Base-by-base conservation (phyloP, 352 stramenopile species). In the Phytophthora pini region DNA sequence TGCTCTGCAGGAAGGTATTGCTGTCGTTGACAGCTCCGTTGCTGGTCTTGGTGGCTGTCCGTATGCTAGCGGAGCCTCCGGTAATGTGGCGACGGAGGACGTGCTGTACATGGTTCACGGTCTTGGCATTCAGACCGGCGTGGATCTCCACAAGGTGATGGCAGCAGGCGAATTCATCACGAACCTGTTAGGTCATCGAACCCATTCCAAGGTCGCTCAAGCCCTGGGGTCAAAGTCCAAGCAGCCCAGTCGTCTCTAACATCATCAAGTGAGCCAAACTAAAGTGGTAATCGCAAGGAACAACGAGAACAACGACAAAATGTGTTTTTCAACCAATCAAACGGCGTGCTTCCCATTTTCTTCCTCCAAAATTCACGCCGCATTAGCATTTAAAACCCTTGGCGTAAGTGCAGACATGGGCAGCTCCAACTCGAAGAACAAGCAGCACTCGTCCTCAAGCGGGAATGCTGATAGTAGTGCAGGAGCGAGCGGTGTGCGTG, bases 101-200 rank as follows among this genome's bases (percentile, higher is more conserved):
- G 92, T 99, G 43, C 80, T 99, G 6, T 99, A 99, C 80, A 99
- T 99, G 96, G 68, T 99, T 32, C 74, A 99, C 50, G 96, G 97
- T 11, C 78, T 99, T 41, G 95, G 96, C 34, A 93, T 99, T 32
- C 65, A 80, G n/a, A 99, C 96, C 10, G 96, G 95, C 40, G 90
- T 99, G 15, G 87, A 99, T 74, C 62, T 99, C n/a, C 43, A 90
- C 20, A 93, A 95, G 75, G 73, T 99, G n/a, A 88, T 97, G 20
- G 79, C 92, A 44, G 90, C 87, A 17, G 90, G 94, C 13, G 75
- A 89, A 2, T 98, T 95, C 65, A 98, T 98, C 55, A 93, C 79
- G 24, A 79, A 77, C 15, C 56, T 96, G 27, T 70, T 98, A 7
- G 84, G 83, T 6, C 79, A 79, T 15, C 43, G 70, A 5, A 97